Evolutionary conservation across 2,329 filamentous ascomycete genomes (phyloP).

Genomic region (Colletotrichum brevisporum): DNA sequence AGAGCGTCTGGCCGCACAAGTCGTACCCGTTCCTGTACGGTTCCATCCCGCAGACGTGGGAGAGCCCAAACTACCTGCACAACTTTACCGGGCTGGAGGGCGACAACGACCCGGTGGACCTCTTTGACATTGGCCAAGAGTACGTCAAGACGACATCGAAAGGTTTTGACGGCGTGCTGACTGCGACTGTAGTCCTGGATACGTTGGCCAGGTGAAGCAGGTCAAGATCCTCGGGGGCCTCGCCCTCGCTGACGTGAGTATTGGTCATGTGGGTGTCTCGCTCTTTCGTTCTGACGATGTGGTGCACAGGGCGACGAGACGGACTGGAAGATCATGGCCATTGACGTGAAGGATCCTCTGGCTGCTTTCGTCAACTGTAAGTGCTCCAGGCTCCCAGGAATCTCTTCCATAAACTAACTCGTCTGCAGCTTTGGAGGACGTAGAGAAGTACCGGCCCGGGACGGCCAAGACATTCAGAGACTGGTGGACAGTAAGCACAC

Average conservation of each 20-base stretch:
- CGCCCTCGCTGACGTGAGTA: slow-evolving; percentile 54
- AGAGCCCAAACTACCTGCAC: slow-evolving; percentile 57
- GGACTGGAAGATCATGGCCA: slow-evolving; percentile 58
- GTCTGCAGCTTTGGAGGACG: slow-evolving; percentile 50
- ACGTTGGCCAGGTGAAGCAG: slow-evolving; percentile 57
- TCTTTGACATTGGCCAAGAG: slow-evolving; percentile 56
- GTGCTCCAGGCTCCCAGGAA: slow-evolving; percentile 5
- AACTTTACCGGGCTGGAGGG: slow-evolving; percentile 54
- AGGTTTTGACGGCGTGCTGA: too few species aligned
- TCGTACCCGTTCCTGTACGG: slow-evolving; percentile 60
- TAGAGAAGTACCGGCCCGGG: slow-evolving; percentile 56
- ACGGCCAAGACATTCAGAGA: slow-evolving; percentile 52
- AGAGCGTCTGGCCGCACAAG: slow-evolving; percentile 60
- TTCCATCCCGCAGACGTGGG: slow-evolving; percentile 61
- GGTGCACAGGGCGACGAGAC: slow-evolving; percentile 48
- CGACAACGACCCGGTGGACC: slow-evolving; percentile 59
- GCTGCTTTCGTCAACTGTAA: slow-evolving; percentile 51
- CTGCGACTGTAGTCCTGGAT: slow-evolving; percentile 43
- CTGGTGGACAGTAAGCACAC: slow-evolving; percentile 54
- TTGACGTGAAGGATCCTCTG: slow-evolving; percentile 56
- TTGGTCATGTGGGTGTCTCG: not conserved
- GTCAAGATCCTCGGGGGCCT: slow-evolving; percentile 59
- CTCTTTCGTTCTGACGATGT: not conserved
- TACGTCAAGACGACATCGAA: slow-evolving; percentile 22
- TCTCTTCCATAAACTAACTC: not conserved